Percentiles rank a stretch among this genome's conserved stretches.
Conservation (phyloP, 306 rosid species). For the Macrotyloma uniflorum region DNA sequence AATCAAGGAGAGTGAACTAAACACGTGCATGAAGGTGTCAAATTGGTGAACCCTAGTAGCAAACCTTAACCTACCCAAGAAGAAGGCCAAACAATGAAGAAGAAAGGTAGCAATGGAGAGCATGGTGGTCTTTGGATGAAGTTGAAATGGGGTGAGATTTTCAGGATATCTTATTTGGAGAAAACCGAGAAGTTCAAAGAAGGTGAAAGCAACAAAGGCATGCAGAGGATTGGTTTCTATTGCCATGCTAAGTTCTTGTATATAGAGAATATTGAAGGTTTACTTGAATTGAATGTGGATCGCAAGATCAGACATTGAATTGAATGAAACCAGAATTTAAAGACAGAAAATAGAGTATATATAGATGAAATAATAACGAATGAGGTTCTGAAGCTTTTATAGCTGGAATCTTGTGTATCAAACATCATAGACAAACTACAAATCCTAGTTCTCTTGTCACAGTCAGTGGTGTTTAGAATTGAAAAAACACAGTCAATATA, state of each 20-base stretch:
- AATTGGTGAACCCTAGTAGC: background rate
- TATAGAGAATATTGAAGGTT: background rate
- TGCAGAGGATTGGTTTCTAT: background rate
- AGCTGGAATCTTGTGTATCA: no score
- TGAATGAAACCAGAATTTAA: background rate
- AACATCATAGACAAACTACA: no score
- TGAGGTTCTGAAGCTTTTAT: no score
- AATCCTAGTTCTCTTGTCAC: no score
- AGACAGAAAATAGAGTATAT: no score
- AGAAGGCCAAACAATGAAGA: background rate
- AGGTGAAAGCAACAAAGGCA: background rate
- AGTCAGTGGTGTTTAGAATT: no score
- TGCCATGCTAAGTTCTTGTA: background rate
- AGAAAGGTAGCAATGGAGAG: background rate
- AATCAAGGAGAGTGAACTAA: slow-evolving; percentile 16
- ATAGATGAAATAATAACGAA: no score
- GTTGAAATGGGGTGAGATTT: background rate
- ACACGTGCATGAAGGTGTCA: background rate
- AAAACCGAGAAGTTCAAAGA: background rate
- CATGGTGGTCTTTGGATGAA: background rate
- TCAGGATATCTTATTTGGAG: background rate
- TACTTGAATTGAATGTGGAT: no score
- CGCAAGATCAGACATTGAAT: background rate
- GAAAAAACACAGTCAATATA: no score
- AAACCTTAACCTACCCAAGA: background rate